These are phyloP conservation scores for Rhizopogon vulgaris DNA, from an alignment of 768 basidiomycete genomes.

Conservation along the genomic window DNA sequence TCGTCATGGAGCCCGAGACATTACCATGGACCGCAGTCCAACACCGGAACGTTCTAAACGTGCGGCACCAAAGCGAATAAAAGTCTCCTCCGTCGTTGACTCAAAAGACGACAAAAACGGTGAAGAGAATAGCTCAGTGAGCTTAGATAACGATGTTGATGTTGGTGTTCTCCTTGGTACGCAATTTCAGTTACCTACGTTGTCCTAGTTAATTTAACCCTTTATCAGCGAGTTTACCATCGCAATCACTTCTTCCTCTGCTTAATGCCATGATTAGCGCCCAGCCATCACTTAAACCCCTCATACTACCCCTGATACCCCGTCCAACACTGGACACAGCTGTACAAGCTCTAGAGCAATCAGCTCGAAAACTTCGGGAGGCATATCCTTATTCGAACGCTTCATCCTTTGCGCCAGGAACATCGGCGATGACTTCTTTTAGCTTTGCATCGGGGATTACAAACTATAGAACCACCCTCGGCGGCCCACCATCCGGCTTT, in stretches of 20 bases:
- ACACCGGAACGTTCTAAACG: slow-evolving; percentile 76
- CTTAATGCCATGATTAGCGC: slow-evolving; percentile 59
- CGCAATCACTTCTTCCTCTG: slow-evolving; percentile 70
- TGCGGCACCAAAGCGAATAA: slow-evolving; percentile 60
- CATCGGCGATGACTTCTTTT: slow-evolving; percentile 25
- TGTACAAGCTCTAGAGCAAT: slow-evolving; percentile 57
- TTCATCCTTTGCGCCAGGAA: slow-evolving; percentile 22
- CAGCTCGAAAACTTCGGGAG: slow-evolving; percentile 69
- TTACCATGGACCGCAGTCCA: slow-evolving; percentile 81
- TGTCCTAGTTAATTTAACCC: slow-evolving; percentile 8
- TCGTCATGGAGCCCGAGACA: slow-evolving; percentile 38
- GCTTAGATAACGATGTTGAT: slow-evolving; percentile 46
- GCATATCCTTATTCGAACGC: slow-evolving; percentile 77
- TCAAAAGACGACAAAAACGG: slow-evolving; percentile 34
- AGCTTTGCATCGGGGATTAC: slow-evolving; percentile 24
- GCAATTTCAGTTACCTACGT: slow-evolving; percentile 17
- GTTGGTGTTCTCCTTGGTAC: slow-evolving; percentile 76
- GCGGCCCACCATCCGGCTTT: slow-evolving; percentile 27
- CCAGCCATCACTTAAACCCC: slow-evolving; percentile 66
- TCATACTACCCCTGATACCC: slow-evolving; percentile 73
- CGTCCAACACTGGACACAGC: slow-evolving; percentile 79
- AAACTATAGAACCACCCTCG: slow-evolving; percentile 10
- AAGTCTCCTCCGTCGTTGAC: slow-evolving; percentile 17
- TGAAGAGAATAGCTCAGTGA: slow-evolving; percentile 44
- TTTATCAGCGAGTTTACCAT: slow-evolving; percentile 65